A percentile compares a stretch with the other conserved stretches of the same genome.
Conservation (phyloP, 2,329 filamentous ascomycete genomes). For the Colletotrichum endophyticum region DNA sequence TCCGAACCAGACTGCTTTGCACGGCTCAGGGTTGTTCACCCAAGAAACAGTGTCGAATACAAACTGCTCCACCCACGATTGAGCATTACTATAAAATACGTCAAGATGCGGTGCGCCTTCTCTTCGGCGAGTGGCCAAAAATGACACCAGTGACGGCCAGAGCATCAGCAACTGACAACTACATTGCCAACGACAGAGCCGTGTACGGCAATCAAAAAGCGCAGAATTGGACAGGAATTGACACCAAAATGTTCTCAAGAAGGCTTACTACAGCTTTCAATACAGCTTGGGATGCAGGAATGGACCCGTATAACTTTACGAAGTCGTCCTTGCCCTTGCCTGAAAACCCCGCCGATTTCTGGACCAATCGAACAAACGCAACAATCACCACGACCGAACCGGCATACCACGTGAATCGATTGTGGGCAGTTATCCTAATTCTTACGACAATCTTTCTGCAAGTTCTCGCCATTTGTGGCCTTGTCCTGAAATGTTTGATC, state of each 20-base stretch:
- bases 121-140: background rate
- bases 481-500: background rate
- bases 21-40: accelerated
- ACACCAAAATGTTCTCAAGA: background rate
- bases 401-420: background rate
- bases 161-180: background rate
- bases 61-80: background rate
- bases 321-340: accelerated
- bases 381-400: background rate
- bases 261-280: background rate
- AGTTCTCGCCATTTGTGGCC: background rate
- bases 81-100: too few relatives aligned
- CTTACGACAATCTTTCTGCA: background rate
- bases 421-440: background rate
- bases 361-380: background rate
- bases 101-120: background rate
- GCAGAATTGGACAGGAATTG: background rate
- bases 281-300: background rate
- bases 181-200: background rate
- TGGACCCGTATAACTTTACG: accelerated
- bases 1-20: background rate
- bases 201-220: accelerated
- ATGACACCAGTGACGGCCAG: accelerated
- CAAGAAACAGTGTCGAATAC: background rate
- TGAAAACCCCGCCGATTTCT: accelerated